phyloP scores from a whole-genome alignment of 768 basidiomycete genomes.

The Mrakia blollopis region DNA sequence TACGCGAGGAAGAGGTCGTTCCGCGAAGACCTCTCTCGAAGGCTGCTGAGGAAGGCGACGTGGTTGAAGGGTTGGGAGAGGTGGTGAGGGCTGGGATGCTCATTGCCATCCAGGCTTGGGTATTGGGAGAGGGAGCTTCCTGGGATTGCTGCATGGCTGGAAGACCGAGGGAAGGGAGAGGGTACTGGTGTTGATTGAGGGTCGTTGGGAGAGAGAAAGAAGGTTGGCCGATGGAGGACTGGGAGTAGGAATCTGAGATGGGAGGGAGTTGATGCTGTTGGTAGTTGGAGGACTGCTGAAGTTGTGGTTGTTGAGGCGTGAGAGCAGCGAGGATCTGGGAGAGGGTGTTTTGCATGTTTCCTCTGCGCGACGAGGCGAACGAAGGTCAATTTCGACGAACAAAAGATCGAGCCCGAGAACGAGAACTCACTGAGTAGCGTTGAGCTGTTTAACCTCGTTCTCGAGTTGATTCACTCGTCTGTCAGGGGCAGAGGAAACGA shows the following conservation, averaged over 20 bases:
- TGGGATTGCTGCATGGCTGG: neutral
- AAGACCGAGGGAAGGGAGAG: neutral
- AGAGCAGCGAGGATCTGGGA: neutral
- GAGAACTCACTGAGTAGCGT: constrained; percentile 13
- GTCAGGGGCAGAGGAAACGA: constrained; percentile 59
- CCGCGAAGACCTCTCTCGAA: neutral
- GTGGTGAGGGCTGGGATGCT: neutral
- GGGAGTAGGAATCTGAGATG: neutral
- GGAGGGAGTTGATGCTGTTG: neutral
- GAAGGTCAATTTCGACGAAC: neutral
- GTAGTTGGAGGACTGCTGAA: neutral
- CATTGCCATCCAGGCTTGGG: constrained; percentile 3
- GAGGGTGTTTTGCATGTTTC: constrained; percentile 11
- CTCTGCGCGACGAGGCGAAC: neutral
- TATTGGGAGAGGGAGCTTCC: neutral
- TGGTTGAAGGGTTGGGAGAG: neutral
- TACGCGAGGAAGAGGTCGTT: neutral
- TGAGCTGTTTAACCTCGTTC: constrained; percentile 2
- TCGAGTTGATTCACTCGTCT: constrained; percentile 25
- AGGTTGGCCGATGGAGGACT: neutral
- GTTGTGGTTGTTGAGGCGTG: neutral
- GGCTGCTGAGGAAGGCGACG: neutral
- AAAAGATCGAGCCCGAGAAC: neutral
- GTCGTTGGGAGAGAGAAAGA: constrained; percentile 6
- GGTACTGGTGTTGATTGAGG: neutral